Evolutionary conservation across 2,329 filamentous ascomycete species (phyloP).

Genomic region (Metarhizium rileyi): DNA sequence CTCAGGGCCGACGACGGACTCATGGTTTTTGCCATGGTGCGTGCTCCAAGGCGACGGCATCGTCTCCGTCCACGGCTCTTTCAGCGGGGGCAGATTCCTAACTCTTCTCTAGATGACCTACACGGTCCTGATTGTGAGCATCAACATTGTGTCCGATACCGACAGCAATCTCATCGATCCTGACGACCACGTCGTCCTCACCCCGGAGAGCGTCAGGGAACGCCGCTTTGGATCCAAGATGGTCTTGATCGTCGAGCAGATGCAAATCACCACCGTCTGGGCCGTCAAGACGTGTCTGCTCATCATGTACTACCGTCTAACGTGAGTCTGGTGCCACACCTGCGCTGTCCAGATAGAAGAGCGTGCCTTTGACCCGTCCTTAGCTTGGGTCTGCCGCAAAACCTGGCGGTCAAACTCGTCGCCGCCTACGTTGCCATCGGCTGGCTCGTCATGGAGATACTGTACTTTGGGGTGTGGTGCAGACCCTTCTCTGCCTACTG

Average conservation of each 20-base stretch:
- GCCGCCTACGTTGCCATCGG: slow-evolving; percentile 34
- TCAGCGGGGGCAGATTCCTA: neutral
- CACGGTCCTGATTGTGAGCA: slow-evolving; percentile 41
- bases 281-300: slow-evolving; percentile 45
- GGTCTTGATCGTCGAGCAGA: slow-evolving; percentile 51
- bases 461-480: slow-evolving; percentile 43
- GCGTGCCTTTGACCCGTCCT: neutral
- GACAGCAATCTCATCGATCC: slow-evolving; percentile 50
- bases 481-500: slow-evolving; percentile 46
- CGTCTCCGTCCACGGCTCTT: too few relatives aligned
- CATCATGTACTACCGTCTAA: slow-evolving; percentile 46
- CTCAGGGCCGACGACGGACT: slow-evolving; percentile 46
- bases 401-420: slow-evolving; percentile 37
- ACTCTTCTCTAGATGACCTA: slow-evolving; percentile 29
- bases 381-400: slow-evolving; percentile 35
- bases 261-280: slow-evolving; percentile 52
- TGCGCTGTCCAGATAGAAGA: too few relatives aligned
- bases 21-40: slow-evolving; percentile 42
- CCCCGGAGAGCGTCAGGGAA: slow-evolving; percentile 30
- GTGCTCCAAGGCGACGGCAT: slow-evolving; percentile 11
- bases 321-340: slow-evolving; percentile 22
- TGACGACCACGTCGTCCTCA: slow-evolving; percentile 30
- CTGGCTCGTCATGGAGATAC: slow-evolving; percentile 39
- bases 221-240: slow-evolving; percentile 48
- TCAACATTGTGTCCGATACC: slow-evolving; percentile 44